phyloP scores from a whole-genome alignment of 129 eudicot genomes.

The Flaveria bidentis region DNA sequence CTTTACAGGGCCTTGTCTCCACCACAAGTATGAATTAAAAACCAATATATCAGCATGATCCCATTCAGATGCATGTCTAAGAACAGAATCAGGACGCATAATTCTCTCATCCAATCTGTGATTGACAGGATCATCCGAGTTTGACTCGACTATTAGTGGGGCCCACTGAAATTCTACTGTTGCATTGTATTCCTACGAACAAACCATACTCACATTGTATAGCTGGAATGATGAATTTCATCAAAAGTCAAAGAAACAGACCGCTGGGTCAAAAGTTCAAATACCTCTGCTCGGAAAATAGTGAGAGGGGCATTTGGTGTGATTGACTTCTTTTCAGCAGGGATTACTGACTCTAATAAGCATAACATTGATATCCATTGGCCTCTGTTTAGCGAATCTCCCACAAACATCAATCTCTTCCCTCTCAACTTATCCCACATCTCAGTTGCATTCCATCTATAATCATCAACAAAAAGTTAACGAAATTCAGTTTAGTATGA shows the following conservation, averaged over 20 bases:
- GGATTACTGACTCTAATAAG: conserved; percentile 71
- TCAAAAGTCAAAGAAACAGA: not conserved
- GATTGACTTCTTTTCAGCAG: conserved; percentile 79
- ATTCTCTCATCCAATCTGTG: conserved; percentile 90
- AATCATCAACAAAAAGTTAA: conserved; percentile 20
- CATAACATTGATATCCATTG: conserved; percentile 99
- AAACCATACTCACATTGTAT: conserved; percentile 17
- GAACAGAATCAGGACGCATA: conserved; percentile 81
- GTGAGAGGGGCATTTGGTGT: conserved; percentile 90
- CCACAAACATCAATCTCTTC: conserved; percentile 90
- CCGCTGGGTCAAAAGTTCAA: not conserved
- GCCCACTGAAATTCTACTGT: conserved; percentile 97
- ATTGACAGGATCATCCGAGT: conserved; percentile 87
- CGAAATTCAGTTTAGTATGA: not conserved
- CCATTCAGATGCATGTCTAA: conserved; percentile 87
- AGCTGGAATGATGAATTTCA: conserved; percentile 12
- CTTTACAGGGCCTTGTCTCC: conserved; percentile 98
- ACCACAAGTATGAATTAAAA: conserved; percentile 95
- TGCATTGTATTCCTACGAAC: conserved; percentile 81
- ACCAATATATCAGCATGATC: conserved; percentile 77
- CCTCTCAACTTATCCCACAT: conserved; percentile 90
- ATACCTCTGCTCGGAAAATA: conserved; percentile 85
- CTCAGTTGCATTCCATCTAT: conserved; percentile 81
- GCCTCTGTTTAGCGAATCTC: conserved; percentile 94
- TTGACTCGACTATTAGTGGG: conserved; percentile 93